A percentile compares a stretch with the other conserved stretches of the same genome.
Conservation (phyloP, 2,329 filamentous ascomycete genomes). For the Nigrograna mackinnonii region DNA sequence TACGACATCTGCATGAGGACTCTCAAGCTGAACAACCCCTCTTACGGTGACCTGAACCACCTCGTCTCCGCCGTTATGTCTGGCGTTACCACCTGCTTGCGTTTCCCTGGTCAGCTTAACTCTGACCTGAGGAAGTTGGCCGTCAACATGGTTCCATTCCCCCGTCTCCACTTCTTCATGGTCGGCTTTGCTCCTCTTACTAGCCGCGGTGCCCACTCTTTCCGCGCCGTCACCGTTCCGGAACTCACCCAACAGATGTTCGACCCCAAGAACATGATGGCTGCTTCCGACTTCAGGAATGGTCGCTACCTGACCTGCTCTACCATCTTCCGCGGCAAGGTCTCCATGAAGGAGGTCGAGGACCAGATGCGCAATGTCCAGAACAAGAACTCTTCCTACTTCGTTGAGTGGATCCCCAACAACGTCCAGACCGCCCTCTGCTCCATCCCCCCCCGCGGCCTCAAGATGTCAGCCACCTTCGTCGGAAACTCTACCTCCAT, state of each 20-base stretch:
- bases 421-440: constrained; percentile 99
- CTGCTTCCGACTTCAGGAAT: constrained; percentile 99
- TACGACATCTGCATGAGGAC: constrained; percentile 99
- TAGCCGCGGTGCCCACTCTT: constrained; percentile 86
- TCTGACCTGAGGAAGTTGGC: constrained; percentile 99
- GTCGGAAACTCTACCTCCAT: constrained; percentile 99
- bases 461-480: constrained; percentile 99
- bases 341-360: constrained; percentile 99
- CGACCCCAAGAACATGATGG: constrained; percentile 99
- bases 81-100: constrained; percentile 95
- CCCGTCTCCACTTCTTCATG: constrained; percentile 99
- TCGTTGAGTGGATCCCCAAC: constrained; percentile 99
- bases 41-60: constrained; percentile 99
- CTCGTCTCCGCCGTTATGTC: constrained; percentile 99
- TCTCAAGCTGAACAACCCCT: constrained; percentile 97
- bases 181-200: constrained; percentile 99
- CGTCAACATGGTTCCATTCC: constrained; percentile 99
- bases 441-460: constrained; percentile 95
- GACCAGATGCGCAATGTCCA: constrained; percentile 99
- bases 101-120: constrained; percentile 99
- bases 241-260: constrained; percentile 99
- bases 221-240: constrained; percentile 96
- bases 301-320: constrained; percentile 99
- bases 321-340: constrained; percentile 99
- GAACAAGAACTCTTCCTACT: constrained; percentile 99